phyloP scores from a whole-genome alignment of 768 basidiomycete species.

The Boletus rubescentipes region DNA sequence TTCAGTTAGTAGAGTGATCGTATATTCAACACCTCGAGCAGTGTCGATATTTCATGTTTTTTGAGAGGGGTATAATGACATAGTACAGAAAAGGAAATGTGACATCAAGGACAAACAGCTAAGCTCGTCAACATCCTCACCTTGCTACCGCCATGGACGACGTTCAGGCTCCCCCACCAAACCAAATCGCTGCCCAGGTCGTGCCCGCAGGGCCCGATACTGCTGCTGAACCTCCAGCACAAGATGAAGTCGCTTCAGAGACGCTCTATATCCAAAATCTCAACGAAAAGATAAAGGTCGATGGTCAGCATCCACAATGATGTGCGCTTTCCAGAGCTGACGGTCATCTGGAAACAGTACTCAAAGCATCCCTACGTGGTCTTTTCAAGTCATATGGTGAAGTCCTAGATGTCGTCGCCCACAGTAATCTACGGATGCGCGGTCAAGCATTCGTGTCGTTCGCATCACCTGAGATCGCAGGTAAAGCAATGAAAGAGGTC shows the following conservation, averaged over 20 bases:
- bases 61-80: neutral
- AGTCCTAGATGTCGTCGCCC: conserved; percentile 93
- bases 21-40: neutral
- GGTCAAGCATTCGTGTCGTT: conserved; percentile 99
- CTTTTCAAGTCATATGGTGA: conserved; percentile 94
- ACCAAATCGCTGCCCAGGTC: conserved; percentile 28
- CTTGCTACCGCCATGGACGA: conserved; percentile 36
- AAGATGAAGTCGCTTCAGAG: conserved; percentile 61
- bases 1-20: neutral
- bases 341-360: conserved; percentile 47
- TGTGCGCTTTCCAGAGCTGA: conserved; percentile 8
- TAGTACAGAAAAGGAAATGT: conserved; percentile 18
- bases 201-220: conserved; percentile 19
- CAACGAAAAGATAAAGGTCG: conserved; percentile 90
- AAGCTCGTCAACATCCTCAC: neutral
- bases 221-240: conserved; percentile 20
- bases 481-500: conserved; percentile 90
- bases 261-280: conserved; percentile 96
- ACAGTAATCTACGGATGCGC: conserved; percentile 93
- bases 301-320: conserved; percentile 43
- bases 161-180: conserved; percentile 32
- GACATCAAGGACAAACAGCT: conserved; percentile 21
- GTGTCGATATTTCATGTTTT: neutral
- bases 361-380: conserved; percentile 83
- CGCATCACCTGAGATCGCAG: conserved; percentile 74